Evolutionary conservation across 2,329 filamentous ascomycete genomes (phyloP), one percentile per base, ranked within the genome.

Genomic region (Fusarium stilboides): DNA sequence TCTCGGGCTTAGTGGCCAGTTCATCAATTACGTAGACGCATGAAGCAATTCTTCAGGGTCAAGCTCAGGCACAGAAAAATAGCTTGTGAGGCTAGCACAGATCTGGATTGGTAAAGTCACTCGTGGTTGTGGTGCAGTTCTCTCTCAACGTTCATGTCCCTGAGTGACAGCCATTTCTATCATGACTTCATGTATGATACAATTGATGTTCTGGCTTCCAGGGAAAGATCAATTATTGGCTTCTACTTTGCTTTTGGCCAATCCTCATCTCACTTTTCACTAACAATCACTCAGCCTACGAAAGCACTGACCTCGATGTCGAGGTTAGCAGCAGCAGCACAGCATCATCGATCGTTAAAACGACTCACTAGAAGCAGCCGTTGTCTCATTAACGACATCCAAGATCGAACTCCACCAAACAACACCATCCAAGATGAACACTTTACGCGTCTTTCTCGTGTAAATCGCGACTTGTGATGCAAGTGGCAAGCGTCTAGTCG

Each of bases 281-380:
- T n/a, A 24, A 10, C 5, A 19, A 46, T 44, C 14, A 13, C 31
- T 20, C n/a, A 7, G 39, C 13, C n/a, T 37, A 24, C 19, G 1
- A 47, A 60, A 52, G 36, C 37, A 63, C 39, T 63, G 57, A 33
- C 64, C 64, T 53, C 51, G 19, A 62, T 57, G 22, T 10, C 24
- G 43, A 40, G 34, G 42, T 44, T 57, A 67, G 57, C 15, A 57
- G 17, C 36, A 51, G 17, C 28, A 37, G 17, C 24, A 57, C 42
- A 50, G 50, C 64, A 62, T 63, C 50, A 63, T 67, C 58, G 64
- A 67, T 67, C 42, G 33, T 47, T 52, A 24, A 51, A 19, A 20
- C 13, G n/a, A 22, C 33, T 60, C 37, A 15, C 22, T 15, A 37
- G n/a, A 40, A 42, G 17, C 17, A 15, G 10, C 40, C 22, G 28